Evolutionary conservation across 306 rosid species (phyloP).

Genomic region (Vachellia pachyceras): DNA sequence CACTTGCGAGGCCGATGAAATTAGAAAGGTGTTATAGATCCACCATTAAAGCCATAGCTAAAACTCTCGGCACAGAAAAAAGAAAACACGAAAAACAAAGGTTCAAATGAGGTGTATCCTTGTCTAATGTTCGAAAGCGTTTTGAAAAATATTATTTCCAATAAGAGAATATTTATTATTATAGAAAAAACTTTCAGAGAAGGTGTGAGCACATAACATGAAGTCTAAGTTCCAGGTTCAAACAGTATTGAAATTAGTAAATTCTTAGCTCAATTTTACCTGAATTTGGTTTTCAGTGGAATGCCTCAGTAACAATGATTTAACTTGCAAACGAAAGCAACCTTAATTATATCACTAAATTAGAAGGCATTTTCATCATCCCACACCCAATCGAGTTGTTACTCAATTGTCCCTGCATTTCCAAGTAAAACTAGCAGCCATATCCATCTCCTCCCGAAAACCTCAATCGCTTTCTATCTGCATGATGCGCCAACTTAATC

Average conservation of each 20-base stretch:
- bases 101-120: too few relatives aligned
- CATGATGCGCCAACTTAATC: conserved; percentile 29
- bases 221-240: not conserved
- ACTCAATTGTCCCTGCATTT: conserved; percentile 26
- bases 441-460: conserved; percentile 4
- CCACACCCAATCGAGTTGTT: conserved; percentile 31
- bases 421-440: conserved; percentile 30
- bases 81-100: too few relatives aligned
- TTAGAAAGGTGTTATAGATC: not conserved
- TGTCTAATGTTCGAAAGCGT: too few relatives aligned
- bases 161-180: too few relatives aligned
- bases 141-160: too few relatives aligned
- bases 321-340: not conserved
- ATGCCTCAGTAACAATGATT: not conserved
- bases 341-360: not conserved
- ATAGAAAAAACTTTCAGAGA: not conserved
- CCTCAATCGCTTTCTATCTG: conserved; percentile 4
- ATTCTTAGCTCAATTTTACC: not conserved
- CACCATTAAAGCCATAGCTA: not conserved
- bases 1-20: not conserved
- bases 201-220: not conserved
- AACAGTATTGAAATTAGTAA: not conserved
- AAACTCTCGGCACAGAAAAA: not conserved
- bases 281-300: not conserved
- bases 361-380: not conserved